Evolutionary conservation across 164 flowering plant genomes (phyloP).

Genomic region (Vitis rupestris): DNA sequence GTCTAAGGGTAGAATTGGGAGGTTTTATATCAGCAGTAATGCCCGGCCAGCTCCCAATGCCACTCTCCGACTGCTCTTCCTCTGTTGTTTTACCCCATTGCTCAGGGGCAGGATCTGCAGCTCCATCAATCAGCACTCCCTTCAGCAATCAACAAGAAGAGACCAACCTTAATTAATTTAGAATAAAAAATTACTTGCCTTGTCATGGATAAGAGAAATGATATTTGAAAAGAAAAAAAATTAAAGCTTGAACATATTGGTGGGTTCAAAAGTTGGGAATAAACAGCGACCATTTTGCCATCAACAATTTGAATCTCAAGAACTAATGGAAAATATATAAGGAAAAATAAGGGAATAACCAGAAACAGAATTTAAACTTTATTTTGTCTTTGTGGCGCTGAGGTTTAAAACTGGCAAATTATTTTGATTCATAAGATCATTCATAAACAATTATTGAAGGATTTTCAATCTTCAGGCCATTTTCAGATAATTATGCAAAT

Average conservation of each 20-base stretch:
- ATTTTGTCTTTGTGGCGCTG: background rate
- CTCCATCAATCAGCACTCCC: slow-evolving; percentile 91
- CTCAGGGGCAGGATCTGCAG: slow-evolving; percentile 96
- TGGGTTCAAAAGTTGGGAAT: no score
- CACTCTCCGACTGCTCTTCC: slow-evolving; percentile 79
- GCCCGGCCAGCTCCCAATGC: slow-evolving; percentile 95
- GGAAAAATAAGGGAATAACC: background rate
- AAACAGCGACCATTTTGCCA: background rate
- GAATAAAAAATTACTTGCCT: background rate
- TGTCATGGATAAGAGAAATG: background rate
- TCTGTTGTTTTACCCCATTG: slow-evolving; percentile 94
- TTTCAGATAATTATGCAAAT: no score
- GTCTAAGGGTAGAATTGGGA: slow-evolving; percentile 83
- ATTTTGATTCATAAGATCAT: no score
- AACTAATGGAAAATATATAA: background rate
- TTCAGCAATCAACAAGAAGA: slow-evolving; percentile 24
- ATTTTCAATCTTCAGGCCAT: no score
- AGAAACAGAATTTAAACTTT: background rate
- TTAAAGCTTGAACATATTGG: no score
- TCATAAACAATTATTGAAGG: no score
- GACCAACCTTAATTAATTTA: background rate
- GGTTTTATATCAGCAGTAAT: slow-evolving; percentile 68
- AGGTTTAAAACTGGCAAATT: background rate
- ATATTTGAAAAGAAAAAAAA: background rate
- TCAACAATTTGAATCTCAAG: background rate